Conservation (phyloP, 192 early-diverging fungal species). For the Coemansia sp. region DNA sequence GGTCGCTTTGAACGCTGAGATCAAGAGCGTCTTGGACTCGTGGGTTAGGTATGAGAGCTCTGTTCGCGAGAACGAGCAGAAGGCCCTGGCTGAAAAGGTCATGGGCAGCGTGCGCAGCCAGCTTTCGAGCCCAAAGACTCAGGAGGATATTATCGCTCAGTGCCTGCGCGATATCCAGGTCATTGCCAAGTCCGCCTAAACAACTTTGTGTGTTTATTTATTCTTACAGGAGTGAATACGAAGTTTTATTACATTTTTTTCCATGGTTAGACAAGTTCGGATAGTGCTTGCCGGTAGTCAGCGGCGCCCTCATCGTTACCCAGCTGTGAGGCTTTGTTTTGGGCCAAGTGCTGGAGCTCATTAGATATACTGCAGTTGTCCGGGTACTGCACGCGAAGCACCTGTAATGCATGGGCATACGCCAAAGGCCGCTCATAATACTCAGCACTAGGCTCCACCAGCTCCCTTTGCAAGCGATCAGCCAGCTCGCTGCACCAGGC, state of each 20-base stretch:
- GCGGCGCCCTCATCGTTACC: conserved; percentile 10
- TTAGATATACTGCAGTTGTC: conserved; percentile 19
- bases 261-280: conserved; percentile 13
- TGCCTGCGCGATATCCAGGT: conserved; percentile 56
- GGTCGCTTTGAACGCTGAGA: conserved; percentile 74
- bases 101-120: conserved; percentile 66
- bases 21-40: conserved; percentile 87
- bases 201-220: background rate
- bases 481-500: conserved; percentile 37
- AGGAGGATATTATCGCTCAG: conserved; percentile 56
- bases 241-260: conserved; percentile 2
- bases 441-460: background rate
- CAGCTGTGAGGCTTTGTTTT: conserved; percentile 20
- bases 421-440: conserved; percentile 18
- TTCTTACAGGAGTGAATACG: background rate
- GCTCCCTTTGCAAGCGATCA: conserved; percentile 14
- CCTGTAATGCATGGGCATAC: conserved; percentile 31
- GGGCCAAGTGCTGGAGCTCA: conserved; percentile 24
- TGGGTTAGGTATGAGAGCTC: conserved; percentile 96
- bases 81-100: conserved; percentile 78
- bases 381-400: conserved; percentile 19
- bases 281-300: conserved; percentile 39
- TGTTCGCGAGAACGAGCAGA: conserved; percentile 93
- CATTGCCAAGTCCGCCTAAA: conserved; percentile 46
- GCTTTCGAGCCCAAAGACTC: conserved; percentile 51